Conservation (phyloP, 2,329 filamentous ascomycete species). For the Teratosphaeria destructans region DNA sequence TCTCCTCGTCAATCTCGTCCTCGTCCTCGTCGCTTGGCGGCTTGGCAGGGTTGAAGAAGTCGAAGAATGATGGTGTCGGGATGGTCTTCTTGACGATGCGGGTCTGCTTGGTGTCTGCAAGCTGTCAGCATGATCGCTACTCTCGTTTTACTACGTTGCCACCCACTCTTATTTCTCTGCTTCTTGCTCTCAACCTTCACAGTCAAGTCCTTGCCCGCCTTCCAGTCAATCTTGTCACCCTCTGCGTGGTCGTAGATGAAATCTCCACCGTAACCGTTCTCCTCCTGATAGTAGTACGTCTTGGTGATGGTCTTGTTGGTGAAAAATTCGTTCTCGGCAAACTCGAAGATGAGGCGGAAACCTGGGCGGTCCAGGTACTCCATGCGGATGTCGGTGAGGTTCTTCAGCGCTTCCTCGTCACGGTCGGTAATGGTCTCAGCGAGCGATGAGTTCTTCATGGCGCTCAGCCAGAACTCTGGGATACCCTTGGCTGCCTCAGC, state of each 20-base stretch:
- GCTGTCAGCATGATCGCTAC: neutral
- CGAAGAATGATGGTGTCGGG: conserved; percentile 92
- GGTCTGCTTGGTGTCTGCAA: conserved; percentile 91
- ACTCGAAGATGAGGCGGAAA: conserved; percentile 97
- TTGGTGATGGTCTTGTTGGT: conserved; percentile 95
- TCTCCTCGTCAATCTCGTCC: conserved; percentile 74
- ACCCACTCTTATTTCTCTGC: conserved; percentile 97
- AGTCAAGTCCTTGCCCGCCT: conserved; percentile 82
- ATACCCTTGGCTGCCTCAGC: conserved; percentile 59
- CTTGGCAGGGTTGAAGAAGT: conserved; percentile 95
- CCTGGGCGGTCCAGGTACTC: conserved; percentile 97
- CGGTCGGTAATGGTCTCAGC: conserved; percentile 98
- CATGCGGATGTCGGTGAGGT: conserved; percentile 89
- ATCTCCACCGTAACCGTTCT: conserved; percentile 95
- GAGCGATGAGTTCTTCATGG: conserved; percentile 99
- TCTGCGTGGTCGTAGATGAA: conserved; percentile 99
- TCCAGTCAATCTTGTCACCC: conserved; percentile 97
- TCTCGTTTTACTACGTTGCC: neutral
- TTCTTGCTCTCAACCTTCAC: conserved; percentile 97
- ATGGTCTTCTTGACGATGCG: conserved; percentile 98
- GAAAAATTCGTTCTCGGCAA: conserved; percentile 91
- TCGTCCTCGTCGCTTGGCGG: conserved; percentile 66
- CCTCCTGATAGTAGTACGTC: conserved; percentile 98
- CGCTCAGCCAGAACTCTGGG: conserved; percentile 97
- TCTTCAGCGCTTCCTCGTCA: conserved; percentile 86